phyloP scores from a whole-genome alignment of 1,139 yeast species.

The Arxiozyma slooffiae region DNA sequence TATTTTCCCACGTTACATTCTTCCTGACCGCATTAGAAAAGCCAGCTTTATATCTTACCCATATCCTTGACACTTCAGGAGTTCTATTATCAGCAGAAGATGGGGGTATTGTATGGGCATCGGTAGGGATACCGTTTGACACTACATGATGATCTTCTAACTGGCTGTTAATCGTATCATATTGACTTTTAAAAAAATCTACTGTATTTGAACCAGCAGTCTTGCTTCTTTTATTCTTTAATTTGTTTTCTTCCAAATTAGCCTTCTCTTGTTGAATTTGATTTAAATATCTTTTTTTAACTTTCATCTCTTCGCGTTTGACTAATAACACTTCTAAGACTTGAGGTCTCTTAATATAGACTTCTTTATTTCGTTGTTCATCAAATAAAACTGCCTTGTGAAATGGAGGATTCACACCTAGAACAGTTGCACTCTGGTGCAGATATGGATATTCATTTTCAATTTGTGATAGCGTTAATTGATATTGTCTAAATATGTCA shows the following conservation, averaged over 20 bases:
- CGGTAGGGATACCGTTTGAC: neutral
- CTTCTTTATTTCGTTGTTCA: slow-evolving; percentile 18
- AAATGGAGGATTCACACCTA: slow-evolving; percentile 30
- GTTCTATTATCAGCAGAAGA: neutral
- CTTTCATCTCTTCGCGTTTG: slow-evolving; percentile 36
- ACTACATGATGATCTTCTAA: slow-evolving; percentile 1
- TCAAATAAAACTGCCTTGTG: slow-evolving; percentile 23
- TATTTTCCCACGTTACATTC: slow-evolving; percentile 67
- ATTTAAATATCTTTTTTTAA: slow-evolving; percentile 32
- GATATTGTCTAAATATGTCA: slow-evolving; percentile 27
- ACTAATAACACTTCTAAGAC: slow-evolving; percentile 28
- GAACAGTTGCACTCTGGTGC: slow-evolving; percentile 8
- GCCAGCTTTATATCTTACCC: slow-evolving; percentile 93
- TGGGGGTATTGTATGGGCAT: neutral
- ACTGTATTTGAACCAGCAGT: slow-evolving; percentile 15
- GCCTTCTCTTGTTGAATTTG: slow-evolving; percentile 24
- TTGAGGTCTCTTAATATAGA: slow-evolving; percentile 27
- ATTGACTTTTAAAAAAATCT: slow-evolving; percentile 34
- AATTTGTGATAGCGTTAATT: slow-evolving; percentile 21
- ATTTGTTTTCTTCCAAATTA: slow-evolving; percentile 18
- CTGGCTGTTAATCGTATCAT: slow-evolving; percentile 17
- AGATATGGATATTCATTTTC: slow-evolving; percentile 10
- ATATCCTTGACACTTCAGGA: slow-evolving; percentile 40
- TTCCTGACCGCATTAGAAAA: slow-evolving; percentile 89
- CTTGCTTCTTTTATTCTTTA: slow-evolving; percentile 27